Percentiles rank a stretch among this genome's conserved stretches.
Evolutionary conservation across 2,329 filamentous ascomycete species (phyloP).

Genomic region (Stylonectria norvegica): DNA sequence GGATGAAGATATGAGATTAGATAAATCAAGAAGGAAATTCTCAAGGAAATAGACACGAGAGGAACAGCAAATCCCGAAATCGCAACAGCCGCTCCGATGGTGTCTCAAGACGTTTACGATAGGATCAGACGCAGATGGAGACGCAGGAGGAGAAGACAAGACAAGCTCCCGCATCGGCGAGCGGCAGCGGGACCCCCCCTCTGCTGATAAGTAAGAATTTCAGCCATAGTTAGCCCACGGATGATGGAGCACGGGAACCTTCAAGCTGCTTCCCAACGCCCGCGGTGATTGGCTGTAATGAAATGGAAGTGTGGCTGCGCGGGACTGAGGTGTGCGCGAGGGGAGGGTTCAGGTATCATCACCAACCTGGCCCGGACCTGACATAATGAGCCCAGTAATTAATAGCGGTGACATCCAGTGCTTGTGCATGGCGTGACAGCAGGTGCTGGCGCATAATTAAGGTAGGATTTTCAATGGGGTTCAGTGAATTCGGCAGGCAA

Average conservation of each 20-base stretch:
- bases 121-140: conserved; percentile 1
- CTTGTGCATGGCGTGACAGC: too few relatives aligned
- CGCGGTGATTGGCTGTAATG: background rate
- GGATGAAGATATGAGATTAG: conserved; percentile 5
- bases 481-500: too few relatives aligned
- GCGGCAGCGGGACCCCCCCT: conserved; percentile 2
- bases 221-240: background rate
- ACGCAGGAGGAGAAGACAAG: conserved; percentile 9
- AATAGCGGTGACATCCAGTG: too few relatives aligned
- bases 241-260: background rate
- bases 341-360: too few relatives aligned
- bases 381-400: too few relatives aligned
- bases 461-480: too few relatives aligned
- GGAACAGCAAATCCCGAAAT: conserved; percentile 21
- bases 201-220: conserved; percentile 3
- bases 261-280: background rate
- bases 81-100: conserved; percentile 20
- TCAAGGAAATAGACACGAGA: conserved; percentile 15
- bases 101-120: conserved; percentile 16
- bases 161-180: background rate
- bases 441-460: too few relatives aligned
- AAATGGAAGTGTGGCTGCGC: too few relatives aligned
- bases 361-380: too few relatives aligned
- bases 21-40: background rate
- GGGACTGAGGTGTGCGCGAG: too few relatives aligned